phyloP scores from a whole-genome alignment of 2,329 filamentous ascomycete species.

The Ceratocystis ficicola region DNA sequence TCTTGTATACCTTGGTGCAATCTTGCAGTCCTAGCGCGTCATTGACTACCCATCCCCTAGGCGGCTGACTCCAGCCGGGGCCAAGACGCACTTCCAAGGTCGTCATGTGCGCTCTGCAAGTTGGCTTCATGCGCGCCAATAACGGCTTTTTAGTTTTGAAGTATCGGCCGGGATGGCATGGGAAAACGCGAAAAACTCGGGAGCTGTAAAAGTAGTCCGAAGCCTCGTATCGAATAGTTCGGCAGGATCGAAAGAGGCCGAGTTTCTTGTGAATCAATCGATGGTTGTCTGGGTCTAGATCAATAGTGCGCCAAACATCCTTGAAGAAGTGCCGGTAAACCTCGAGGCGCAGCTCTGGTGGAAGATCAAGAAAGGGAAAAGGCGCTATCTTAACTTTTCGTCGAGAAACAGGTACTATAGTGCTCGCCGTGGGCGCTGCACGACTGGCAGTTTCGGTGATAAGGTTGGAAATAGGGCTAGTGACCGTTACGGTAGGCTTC shows the following conservation, averaged over 20 bases:
- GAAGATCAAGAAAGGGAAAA: constrained; percentile 56
- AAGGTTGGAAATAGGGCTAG: neutral
- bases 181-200: constrained; percentile 54
- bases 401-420: constrained; percentile 24
- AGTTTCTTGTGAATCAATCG: constrained; percentile 49
- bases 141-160: constrained; percentile 64
- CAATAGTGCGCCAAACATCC: constrained; percentile 43
- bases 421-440: neutral
- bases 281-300: constrained; percentile 56
- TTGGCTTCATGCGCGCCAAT: constrained; percentile 50
- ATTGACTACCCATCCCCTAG: constrained; percentile 57
- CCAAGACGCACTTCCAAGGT: constrained; percentile 59
- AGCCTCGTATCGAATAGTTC: constrained; percentile 50
- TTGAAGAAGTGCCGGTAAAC: constrained; percentile 55
- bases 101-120: constrained; percentile 48
- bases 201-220: constrained; percentile 53
- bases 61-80: constrained; percentile 59
- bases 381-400: constrained; percentile 31
- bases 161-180: constrained; percentile 49
- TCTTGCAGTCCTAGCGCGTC: constrained; percentile 50
- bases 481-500: neutral
- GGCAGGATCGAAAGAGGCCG: constrained; percentile 48
- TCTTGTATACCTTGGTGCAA: constrained; percentile 44
- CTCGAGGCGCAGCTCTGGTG: constrained; percentile 55
- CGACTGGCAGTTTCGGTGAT: neutral